A percentile compares a stretch with the other conserved stretches of the same genome.
Conservation (phyloP, 2,329 filamentous ascomycete genomes). For the Dactylellina sp. region DNA sequence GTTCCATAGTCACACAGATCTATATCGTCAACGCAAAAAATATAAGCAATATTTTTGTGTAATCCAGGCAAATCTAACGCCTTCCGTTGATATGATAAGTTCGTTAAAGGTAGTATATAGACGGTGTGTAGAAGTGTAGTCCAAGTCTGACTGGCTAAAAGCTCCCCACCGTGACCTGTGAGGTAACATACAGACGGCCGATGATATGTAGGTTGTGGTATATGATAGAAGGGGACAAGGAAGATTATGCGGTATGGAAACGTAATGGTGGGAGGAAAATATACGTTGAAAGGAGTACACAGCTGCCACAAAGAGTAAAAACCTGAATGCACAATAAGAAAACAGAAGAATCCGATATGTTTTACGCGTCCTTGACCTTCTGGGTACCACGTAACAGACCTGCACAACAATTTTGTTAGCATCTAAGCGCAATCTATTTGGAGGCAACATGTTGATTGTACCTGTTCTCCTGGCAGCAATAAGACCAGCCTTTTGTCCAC, state of each 20-base stretch:
- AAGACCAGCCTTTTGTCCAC: slow-evolving; percentile 98
- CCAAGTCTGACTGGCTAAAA: not conserved
- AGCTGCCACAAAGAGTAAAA: too few species aligned
- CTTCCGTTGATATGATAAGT: slow-evolving; percentile 56
- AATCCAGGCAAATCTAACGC: slow-evolving; percentile 55
- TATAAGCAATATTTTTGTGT: slow-evolving; percentile 6
- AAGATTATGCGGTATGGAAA: slow-evolving; percentile 37
- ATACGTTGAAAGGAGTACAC: slow-evolving; percentile 5
- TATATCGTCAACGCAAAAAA: not conserved
- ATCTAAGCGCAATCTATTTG: too few species aligned
- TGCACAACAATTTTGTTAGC: slow-evolving; percentile 30
- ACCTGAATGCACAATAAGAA: not conserved
- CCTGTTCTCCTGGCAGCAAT: slow-evolving; percentile 99
- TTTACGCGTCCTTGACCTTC: slow-evolving; percentile 93
- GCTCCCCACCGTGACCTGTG: slow-evolving; percentile 19
- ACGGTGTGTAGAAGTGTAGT: slow-evolving; percentile 1
- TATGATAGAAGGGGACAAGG: slow-evolving; percentile 26
- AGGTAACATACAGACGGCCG: not conserved
- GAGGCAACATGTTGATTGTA: too few species aligned
- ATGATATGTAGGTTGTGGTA: slow-evolving; percentile 11
- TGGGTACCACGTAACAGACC: slow-evolving; percentile 98
- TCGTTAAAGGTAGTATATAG: slow-evolving; percentile 54
- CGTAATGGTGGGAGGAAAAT: slow-evolving; percentile 11
- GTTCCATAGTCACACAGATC: too few species aligned
- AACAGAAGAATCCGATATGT: slow-evolving; percentile 27